Evolutionary conservation across 2,329 filamentous ascomycete genomes (phyloP).

Genomic region (Trichoderma koningiopsis): DNA sequence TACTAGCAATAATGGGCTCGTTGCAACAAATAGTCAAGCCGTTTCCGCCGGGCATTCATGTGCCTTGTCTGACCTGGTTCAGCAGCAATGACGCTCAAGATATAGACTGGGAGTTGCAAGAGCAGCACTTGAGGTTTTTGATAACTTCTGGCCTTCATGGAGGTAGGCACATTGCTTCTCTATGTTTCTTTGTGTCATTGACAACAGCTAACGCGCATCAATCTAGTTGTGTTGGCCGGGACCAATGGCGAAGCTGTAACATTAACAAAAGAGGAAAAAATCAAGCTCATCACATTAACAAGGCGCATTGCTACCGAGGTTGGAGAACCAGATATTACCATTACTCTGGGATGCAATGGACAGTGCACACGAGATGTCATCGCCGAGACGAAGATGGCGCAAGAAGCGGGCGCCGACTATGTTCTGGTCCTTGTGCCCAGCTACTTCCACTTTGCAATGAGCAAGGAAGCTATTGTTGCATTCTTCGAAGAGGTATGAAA

Average conservation of each 20-base stretch:
- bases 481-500: constrained; percentile 58
- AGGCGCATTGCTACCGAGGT: constrained; percentile 60
- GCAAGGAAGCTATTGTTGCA: constrained; percentile 49
- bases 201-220: constrained; percentile 23
- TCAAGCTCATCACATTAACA: constrained; percentile 61
- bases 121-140: constrained; percentile 46
- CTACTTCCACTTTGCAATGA: constrained; percentile 69
- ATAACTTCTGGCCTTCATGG: constrained; percentile 56
- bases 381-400: constrained; percentile 63
- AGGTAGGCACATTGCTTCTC: constrained; percentile 34
- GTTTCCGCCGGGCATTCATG: constrained; percentile 54
- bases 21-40: constrained; percentile 32
- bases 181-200: neutral
- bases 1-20: constrained; percentile 33
- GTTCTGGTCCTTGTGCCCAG: constrained; percentile 69
- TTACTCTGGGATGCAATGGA: constrained; percentile 68
- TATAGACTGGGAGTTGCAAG: constrained; percentile 58
- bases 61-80: constrained; percentile 60
- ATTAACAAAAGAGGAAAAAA: constrained; percentile 64
- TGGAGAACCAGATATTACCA: constrained; percentile 58
- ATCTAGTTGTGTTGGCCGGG: constrained; percentile 65
- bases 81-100: constrained; percentile 49
- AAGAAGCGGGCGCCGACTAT: constrained; percentile 65
- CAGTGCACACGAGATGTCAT: constrained; percentile 68
- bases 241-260: constrained; percentile 76